Conservation (phyloP, 805 yeast genomes). For the Candida cerambycidarum region DNA sequence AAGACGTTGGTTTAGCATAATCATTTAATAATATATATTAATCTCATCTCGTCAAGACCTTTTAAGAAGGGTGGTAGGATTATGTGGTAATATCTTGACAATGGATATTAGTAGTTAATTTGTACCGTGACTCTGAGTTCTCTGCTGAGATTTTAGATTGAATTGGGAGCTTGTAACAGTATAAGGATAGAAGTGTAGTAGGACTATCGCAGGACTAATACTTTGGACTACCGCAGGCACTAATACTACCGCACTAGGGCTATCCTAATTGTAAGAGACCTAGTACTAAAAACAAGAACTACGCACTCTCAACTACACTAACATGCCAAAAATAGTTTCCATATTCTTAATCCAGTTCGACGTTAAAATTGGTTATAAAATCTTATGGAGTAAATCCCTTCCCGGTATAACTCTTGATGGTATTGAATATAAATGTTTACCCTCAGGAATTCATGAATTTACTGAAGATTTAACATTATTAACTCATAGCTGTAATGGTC, state of each 20-base stretch:
- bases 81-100: too few relatives aligned
- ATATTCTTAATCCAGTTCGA: slow-evolving; percentile 39
- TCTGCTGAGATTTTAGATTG: too few relatives aligned
- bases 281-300: too few relatives aligned
- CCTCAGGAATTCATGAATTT: slow-evolving; percentile 42
- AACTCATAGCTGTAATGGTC: slow-evolving; percentile 24
- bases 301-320: too few relatives aligned
- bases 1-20: background rate
- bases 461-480: slow-evolving; percentile 29
- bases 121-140: too few relatives aligned
- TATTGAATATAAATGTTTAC: slow-evolving; percentile 39
- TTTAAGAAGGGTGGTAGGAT: background rate
- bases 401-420: slow-evolving; percentile 25
- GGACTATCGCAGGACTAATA: too few relatives aligned
- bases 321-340: slow-evolving; percentile 28
- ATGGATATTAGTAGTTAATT: too few relatives aligned
- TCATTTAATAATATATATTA: background rate
- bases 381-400: slow-evolving; percentile 34
- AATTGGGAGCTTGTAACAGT: too few relatives aligned
- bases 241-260: too few relatives aligned
- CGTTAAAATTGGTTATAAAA: slow-evolving; percentile 32
- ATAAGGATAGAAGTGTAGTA: too few relatives aligned
- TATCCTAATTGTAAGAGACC: too few relatives aligned
- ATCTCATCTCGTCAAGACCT: background rate
- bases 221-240: too few relatives aligned